Conservation (phyloP, 164 flowering plant species). For the Chimonanthus praecox region DNA sequence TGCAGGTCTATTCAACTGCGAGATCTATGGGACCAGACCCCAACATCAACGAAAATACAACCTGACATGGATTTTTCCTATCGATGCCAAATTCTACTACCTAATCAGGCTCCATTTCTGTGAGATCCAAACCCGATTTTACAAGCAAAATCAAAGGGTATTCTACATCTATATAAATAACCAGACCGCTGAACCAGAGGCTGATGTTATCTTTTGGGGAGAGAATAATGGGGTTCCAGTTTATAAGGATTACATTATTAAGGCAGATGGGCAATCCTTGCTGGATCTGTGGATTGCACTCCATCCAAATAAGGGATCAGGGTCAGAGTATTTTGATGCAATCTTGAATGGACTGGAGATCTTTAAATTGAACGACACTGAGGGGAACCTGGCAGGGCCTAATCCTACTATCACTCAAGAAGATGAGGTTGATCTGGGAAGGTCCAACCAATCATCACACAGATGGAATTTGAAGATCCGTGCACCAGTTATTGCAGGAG, state of each 20-base stretch:
- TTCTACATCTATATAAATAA: constrained; percentile 60
- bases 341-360: constrained; percentile 62
- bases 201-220: constrained; percentile 58
- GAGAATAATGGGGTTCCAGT: constrained; percentile 15
- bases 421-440: background rate
- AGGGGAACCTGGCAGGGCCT: constrained; percentile 57
- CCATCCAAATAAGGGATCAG: constrained; percentile 27
- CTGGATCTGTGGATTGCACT: constrained; percentile 30
- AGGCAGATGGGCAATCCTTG: background rate
- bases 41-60: background rate
- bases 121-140: constrained; percentile 36
- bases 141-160: constrained; percentile 55
- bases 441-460: constrained; percentile 2
- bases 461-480: constrained; percentile 1
- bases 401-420: constrained; percentile 39
- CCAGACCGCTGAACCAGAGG: constrained; percentile 50
- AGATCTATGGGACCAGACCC: constrained; percentile 5
- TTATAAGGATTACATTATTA: constrained; percentile 14
- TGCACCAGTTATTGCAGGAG: background rate
- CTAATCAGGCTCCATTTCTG: constrained; percentile 92
- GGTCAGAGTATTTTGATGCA: constrained; percentile 39
- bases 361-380: constrained; percentile 38
- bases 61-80: constrained; percentile 65
- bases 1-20: background rate
- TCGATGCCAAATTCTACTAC: constrained; percentile 65